These are phyloP conservation scores for Trypanosoma cruzi DNA, from an alignment of 208 protist species.

Conservation along the genomic window DNA sequence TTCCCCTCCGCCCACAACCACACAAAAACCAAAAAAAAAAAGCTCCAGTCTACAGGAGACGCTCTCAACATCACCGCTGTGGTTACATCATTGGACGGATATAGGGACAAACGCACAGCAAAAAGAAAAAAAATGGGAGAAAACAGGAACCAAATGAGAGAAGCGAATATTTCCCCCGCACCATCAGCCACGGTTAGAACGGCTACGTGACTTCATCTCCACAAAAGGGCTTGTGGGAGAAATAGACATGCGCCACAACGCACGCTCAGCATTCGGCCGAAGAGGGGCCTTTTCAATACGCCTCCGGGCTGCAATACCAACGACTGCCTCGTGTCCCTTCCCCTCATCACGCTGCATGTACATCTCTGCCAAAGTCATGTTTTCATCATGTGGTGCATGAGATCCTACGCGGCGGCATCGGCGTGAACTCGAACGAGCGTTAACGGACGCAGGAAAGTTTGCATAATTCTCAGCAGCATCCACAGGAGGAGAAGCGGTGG, in stretches of 20 bases:
- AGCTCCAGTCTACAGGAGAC: not conserved
- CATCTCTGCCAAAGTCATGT: slow-evolving; percentile 3
- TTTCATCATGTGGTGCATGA: slow-evolving; percentile 3
- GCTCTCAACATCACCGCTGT: not conserved
- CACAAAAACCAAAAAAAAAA: no score
- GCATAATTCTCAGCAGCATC: no score
- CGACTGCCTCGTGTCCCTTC: slow-evolving; percentile 21
- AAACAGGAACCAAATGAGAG: not conserved
- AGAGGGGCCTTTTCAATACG: slow-evolving; percentile 44
- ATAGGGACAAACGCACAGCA: slow-evolving; percentile 11
- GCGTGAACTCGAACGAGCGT: slow-evolving; percentile 10
- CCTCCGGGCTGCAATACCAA: slow-evolving; percentile 62
- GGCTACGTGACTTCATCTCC: slow-evolving; percentile 38
- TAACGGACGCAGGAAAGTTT: slow-evolving; percentile 21
- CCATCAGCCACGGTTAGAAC: slow-evolving; percentile 39
- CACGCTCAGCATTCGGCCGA: slow-evolving; percentile 53
- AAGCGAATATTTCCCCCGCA: slow-evolving; percentile 14
- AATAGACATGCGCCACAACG: slow-evolving; percentile 54
- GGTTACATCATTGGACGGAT: slow-evolving; percentile 1
- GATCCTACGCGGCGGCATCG: slow-evolving; percentile 3
- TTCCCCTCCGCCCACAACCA: not conserved
- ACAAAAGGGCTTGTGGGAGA: slow-evolving; percentile 33
- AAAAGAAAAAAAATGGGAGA: slow-evolving; percentile 38
- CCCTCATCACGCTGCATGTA: slow-evolving; percentile 1
- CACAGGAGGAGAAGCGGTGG: slow-evolving; percentile 1